Base-by-base conservation (phyloP, 2,329 filamentous ascomycete genomes). In the Alternaria sp. region DNA sequence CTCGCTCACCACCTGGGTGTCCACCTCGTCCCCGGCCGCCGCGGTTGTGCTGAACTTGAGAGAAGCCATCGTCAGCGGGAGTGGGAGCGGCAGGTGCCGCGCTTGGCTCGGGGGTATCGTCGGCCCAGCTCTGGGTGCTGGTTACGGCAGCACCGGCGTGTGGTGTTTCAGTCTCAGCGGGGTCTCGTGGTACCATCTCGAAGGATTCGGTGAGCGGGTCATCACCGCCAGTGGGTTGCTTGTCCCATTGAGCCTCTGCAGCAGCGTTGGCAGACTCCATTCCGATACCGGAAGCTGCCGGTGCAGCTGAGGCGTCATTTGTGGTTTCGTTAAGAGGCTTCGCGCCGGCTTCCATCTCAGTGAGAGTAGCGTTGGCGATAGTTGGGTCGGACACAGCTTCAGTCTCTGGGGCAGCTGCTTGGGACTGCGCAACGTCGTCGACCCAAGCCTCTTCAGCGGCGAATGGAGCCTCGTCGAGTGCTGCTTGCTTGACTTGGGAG, bases 91-190 rank as follows among this genome's bases (percentile, higher is more conserved):
- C 60, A 32, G 66, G 59, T 27, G 74, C 64, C 32, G 71, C 70
- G 46, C 67, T 66, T 20, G 71, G 72, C 36, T 77, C 76, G 12
- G 72, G 70, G 22, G 91, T 87, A 62, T 95, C 92, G 72, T 97
- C 93, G 27, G 92, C 92, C 92, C 92, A 96, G 71, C 89, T 93
- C 74, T 90, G 88, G 7, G 87, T 88, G 48, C 88, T 86, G n/a
- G 86, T 88, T 27, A 87, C 87, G 20, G 79, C 74, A 14, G 79
- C 78, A 20, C 76, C 65, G 48, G 84, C 81, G 43, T 87, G 76
- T 38, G 87, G 88, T 38, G 85, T 87, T 63, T 95, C 92, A 5
- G 90, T 90, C 83, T 96, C 93, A 53, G 87, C 81, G 48, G 89
- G 86, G 73, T 94, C 87, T 58, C 90, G 88, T 53, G 92, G 88